These are phyloP conservation scores for Daedaleopsis nitida DNA, from an alignment of 768 basidiomycete species.

Conservation along the genomic window DNA sequence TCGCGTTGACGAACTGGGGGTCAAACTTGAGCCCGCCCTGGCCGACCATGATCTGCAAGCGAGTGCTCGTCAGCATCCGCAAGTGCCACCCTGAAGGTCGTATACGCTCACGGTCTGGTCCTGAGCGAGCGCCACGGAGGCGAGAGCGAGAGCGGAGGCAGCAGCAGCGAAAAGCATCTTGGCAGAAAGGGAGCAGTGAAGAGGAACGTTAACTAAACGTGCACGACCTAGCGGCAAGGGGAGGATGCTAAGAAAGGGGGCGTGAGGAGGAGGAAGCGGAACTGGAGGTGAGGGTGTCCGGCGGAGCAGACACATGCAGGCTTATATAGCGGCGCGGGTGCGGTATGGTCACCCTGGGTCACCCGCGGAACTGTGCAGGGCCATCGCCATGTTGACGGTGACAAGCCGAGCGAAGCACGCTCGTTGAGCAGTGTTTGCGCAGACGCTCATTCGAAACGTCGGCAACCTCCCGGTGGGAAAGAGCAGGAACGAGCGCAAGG, in stretches of 20 bases:
- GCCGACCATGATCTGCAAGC: slow-evolving; percentile 42
- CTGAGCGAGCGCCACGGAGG: slow-evolving; percentile 24
- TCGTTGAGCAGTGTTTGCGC: slow-evolving; percentile 2
- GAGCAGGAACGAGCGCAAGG: too few species aligned
- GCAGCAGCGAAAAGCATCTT: slow-evolving; percentile 21
- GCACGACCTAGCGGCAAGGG: slow-evolving; percentile 3
- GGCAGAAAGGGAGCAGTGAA: not conserved
- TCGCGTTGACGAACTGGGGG: slow-evolving; percentile 43
- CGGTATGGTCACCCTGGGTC: not conserved
- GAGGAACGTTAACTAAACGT: not conserved
- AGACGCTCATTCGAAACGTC: slow-evolving; percentile 12
- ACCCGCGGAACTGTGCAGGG: too few species aligned
- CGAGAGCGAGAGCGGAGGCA: slow-evolving; percentile 19
- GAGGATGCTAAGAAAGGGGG: slow-evolving; percentile 1
- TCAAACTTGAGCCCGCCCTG: slow-evolving; percentile 47
- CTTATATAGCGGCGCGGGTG: not conserved
- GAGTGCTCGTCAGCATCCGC: not conserved
- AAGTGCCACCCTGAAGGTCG: not conserved
- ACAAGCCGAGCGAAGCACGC: slow-evolving; percentile 3
- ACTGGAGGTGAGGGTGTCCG: not conserved
- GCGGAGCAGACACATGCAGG: not conserved
- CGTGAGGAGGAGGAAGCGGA: not conserved
- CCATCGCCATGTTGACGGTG: too few species aligned
- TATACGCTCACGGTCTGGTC: slow-evolving; percentile 15
- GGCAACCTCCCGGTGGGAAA: slow-evolving; percentile 8